A percentile compares a stretch with the other conserved stretches of the same genome.
phyloP scores from a whole-genome alignment of 306 rosid genomes.

The Quercus berberidifolia region DNA sequence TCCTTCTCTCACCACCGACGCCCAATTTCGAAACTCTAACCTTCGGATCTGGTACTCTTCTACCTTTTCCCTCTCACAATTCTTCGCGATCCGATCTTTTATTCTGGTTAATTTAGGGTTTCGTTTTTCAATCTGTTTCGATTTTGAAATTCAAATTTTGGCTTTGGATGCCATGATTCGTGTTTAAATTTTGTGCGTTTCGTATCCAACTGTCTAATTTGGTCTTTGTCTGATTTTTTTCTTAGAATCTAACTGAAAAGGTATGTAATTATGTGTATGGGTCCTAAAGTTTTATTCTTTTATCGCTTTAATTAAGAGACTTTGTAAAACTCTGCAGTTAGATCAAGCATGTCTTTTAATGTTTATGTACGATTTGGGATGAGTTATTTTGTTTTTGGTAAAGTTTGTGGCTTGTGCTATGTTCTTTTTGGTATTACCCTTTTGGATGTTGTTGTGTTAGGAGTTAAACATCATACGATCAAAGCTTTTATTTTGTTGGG shows the following conservation, averaged over 20 bases:
- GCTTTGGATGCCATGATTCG: background rate
- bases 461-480: background rate
- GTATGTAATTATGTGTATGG: background rate
- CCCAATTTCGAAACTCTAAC: conserved; percentile 39
- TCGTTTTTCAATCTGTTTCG: background rate
- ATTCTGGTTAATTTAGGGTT: background rate
- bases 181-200: background rate
- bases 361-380: background rate
- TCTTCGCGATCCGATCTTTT: background rate
- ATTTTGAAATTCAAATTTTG: background rate
- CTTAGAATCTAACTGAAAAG: too few species aligned
- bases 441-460: background rate
- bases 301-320: background rate
- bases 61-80: background rate
- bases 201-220: background rate
- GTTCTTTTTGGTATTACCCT: background rate
- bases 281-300: background rate
- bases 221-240: background rate
- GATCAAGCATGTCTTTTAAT: background rate
- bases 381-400: background rate
- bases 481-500: background rate
- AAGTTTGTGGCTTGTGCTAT: background rate
- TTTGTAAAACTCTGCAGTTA: background rate
- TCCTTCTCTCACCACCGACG: conserved; percentile 1
- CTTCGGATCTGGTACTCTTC: conserved; percentile 50